Conservation (phyloP, 2,329 filamentous ascomycete genomes). For the Nothophaeocryptopus gaeumannii region DNA sequence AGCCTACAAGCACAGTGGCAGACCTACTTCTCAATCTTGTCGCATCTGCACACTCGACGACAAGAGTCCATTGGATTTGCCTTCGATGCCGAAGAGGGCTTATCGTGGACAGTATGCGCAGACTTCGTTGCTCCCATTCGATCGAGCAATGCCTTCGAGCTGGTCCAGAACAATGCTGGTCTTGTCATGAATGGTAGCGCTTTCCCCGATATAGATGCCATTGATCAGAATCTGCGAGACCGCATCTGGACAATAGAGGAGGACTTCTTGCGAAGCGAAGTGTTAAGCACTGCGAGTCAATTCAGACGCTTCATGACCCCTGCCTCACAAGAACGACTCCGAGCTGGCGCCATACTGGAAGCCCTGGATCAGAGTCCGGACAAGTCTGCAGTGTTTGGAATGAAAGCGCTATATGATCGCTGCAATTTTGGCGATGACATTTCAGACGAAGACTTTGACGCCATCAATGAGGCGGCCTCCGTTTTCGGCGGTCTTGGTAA, state of each 20-base stretch:
- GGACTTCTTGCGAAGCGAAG: slow-evolving; percentile 25
- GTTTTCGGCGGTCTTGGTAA: slow-evolving; percentile 57
- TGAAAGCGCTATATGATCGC: slow-evolving; percentile 74
- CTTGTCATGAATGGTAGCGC: slow-evolving; percentile 12
- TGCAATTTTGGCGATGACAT: slow-evolving; percentile 76
- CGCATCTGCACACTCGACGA: slow-evolving; percentile 81
- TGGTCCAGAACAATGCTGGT: slow-evolving; percentile 64
- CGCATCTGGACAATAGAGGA: slow-evolving; percentile 36
- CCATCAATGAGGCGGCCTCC: slow-evolving; percentile 67
- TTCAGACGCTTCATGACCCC: slow-evolving; percentile 17
- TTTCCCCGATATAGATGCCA: neutral
- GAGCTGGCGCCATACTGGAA: slow-evolving; percentile 11
- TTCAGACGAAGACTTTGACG: slow-evolving; percentile 74
- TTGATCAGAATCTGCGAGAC: slow-evolving; percentile 3
- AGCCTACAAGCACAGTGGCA: slow-evolving; percentile 83
- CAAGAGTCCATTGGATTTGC: slow-evolving; percentile 77
- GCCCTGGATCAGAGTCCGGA: slow-evolving; percentile 16
- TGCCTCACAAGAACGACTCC: slow-evolving; percentile 17
- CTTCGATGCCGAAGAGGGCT: slow-evolving; percentile 66
- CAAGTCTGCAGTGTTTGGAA: slow-evolving; percentile 60
- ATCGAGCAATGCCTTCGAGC: slow-evolving; percentile 74
- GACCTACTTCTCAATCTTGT: slow-evolving; percentile 79
- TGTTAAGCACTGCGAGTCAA: slow-evolving; percentile 23
- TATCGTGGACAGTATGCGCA: slow-evolving; percentile 81
- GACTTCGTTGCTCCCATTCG: slow-evolving; percentile 78